Evolutionary conservation across 2,329 filamentous ascomycete genomes (phyloP), one percentile per base, ranked within the genome.

Genomic region (Diplodia intermedia): DNA sequence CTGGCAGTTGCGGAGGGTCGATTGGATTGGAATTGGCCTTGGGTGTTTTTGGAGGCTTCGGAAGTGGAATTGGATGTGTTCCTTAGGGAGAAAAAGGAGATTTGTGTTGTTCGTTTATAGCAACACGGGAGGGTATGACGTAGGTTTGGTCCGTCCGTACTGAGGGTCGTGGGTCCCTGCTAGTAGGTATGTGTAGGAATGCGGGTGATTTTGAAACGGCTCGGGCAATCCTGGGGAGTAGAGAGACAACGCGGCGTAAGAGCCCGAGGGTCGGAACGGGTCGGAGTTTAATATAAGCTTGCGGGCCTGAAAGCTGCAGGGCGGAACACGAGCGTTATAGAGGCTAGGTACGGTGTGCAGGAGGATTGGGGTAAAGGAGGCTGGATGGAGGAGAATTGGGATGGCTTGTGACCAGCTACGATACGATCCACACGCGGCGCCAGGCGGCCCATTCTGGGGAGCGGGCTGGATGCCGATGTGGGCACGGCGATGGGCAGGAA

Each of bases 391-490:
- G 15, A 20, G 15, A 38, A 36, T 52, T 52, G 43, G 43, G 60
- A 36, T 63, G 60, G 60, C 60, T 63, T 63, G 47, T 52, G 60
- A 63, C 50, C 60, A 63, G 23, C 23, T 26, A 3, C 43, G 43
- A 15, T 43, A 6, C n/a, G 18, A 43, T 29, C 57, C 40, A 50
- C 57, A 62, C 43, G 18, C 38, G 18, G 20, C 56, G 38, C 18
- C 23, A 2, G 6, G 56, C 40, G 60, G 60, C 43, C 60, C 60
- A 52, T 52, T 18, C 60, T 43, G 18, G 18, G 0, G 14, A 38
- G 36, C 36, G 36, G 36, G 36, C 14, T 15, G 40, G 40, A n/a
- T 47, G 18, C 43, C n/a, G 43, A 11, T 47, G 6, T 8, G 23
- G 23, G 23, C 31, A 33, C 31, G 23, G 23, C 23, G 23, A n/a